Conservation (phyloP, 2,329 filamentous ascomycete genomes). For the Pestalotiopsis sp. region DNA sequence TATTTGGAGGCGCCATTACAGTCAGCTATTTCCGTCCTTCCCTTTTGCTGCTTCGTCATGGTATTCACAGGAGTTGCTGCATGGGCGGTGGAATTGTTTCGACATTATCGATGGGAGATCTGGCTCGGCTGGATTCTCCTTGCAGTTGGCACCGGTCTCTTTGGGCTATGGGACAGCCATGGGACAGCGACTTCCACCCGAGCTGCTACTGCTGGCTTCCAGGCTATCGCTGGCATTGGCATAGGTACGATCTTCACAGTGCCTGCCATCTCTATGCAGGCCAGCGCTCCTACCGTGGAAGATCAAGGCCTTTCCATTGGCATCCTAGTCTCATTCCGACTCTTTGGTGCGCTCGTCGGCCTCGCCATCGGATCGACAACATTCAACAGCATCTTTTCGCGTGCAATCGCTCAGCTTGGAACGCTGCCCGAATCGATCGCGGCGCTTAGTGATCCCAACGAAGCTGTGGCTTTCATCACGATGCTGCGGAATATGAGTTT, state of each 20-base stretch:
- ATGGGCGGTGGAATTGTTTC: background rate
- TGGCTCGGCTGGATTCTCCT: constrained; percentile 25
- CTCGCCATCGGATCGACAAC: constrained; percentile 35
- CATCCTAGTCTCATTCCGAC: constrained; percentile 33
- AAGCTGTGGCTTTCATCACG: constrained; percentile 22
- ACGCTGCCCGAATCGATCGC: constrained; percentile 19
- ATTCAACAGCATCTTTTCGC: constrained; percentile 34
- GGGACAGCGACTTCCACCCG: constrained; percentile 17
- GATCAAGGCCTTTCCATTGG: constrained; percentile 38
- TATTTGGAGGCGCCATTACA: constrained; percentile 27
- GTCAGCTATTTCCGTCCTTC: constrained; percentile 31
- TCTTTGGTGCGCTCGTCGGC: constrained; percentile 39
- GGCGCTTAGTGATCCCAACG: constrained; percentile 16
- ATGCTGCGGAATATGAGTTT: background rate
- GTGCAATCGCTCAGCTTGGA: constrained; percentile 18
- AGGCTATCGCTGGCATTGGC: constrained; percentile 27
- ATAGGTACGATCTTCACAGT: constrained; percentile 19
- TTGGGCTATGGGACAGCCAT: constrained; percentile 18
- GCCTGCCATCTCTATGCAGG: constrained; percentile 33
- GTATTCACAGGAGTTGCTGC: constrained; percentile 20
- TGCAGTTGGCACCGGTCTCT: constrained; percentile 21
- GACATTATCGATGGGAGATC: constrained; percentile 22
- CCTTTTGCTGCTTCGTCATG: constrained; percentile 22
- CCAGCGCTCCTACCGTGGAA: constrained; percentile 33
- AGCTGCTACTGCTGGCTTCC: constrained; percentile 23